Evolutionary conservation across 176 grass and related monocot species (phyloP).

Genomic region (Oryza meridionalis): DNA sequence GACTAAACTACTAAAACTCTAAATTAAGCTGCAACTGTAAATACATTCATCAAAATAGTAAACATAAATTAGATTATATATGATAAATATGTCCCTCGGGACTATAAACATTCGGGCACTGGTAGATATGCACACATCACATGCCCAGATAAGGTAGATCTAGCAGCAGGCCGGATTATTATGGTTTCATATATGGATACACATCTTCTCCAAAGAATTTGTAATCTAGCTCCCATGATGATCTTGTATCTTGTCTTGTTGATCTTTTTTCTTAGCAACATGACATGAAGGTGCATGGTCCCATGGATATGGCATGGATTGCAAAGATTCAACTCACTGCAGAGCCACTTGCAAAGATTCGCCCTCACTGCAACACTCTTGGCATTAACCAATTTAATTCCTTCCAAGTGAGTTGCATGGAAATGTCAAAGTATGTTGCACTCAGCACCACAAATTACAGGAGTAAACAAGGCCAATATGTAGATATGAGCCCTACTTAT

Average conservation of each 20-base stretch:
- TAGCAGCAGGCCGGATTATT: not conserved
- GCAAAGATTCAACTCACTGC: conserved; percentile 1
- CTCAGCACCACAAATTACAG: no score
- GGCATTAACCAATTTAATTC: not conserved
- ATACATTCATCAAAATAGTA: no score
- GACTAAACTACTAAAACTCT: no score
- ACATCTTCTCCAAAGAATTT: not conserved
- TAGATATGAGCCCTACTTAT: no score
- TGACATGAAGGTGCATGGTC: not conserved
- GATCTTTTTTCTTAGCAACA: not conserved
- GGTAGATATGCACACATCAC: not conserved
- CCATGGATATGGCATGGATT: not conserved
- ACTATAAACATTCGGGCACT: no score
- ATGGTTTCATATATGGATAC: not conserved
- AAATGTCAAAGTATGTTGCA: not conserved
- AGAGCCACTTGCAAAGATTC: not conserved
- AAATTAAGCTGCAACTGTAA: no score
- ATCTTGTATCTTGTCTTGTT: conserved; percentile 8
- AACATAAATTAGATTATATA: no score
- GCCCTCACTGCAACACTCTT: not conserved
- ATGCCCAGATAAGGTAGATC: not conserved
- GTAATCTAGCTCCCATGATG: not conserved
- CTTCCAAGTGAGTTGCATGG: not conserved
- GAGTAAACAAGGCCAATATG: not conserved
- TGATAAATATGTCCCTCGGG: no score